Evolutionary conservation across 1,284 basidiomycete species (phyloP).

Genomic region (Pseudozyma tsukubaensis): DNA sequence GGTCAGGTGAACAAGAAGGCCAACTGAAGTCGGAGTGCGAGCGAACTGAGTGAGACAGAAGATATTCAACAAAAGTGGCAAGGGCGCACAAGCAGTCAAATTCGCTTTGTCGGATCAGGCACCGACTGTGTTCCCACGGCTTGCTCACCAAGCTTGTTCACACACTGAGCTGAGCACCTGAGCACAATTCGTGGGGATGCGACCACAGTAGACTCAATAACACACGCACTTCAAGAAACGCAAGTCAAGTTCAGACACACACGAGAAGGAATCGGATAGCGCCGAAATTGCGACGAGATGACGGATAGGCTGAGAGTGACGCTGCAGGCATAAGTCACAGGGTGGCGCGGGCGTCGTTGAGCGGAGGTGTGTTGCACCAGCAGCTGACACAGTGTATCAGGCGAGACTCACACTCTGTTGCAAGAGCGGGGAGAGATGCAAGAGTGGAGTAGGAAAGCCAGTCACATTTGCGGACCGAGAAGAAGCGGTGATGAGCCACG

Average conservation of each 20-base stretch:
- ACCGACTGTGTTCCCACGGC: background rate
- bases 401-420: background rate
- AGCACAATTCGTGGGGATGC: background rate
- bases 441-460: constrained; percentile 3
- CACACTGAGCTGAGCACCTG: background rate
- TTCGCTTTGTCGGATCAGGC: background rate
- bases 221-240: background rate
- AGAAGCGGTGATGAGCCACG: background rate
- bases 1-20: background rate
- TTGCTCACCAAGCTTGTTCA: background rate
- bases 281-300: no score
- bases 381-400: no score
- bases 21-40: background rate
- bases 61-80: background rate
- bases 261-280: no score
- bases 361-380: no score
- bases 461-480: background rate
- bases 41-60: constrained; percentile 8
- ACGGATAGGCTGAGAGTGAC: no score
- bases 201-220: no score
- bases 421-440: no score
- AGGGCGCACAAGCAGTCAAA: background rate
- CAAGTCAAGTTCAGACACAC: background rate
- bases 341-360: no score
- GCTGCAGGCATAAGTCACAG: no score